Percentiles rank a stretch among this genome's conserved stretches.
phyloP scores from a whole-genome alignment of 2,329 filamentous ascomycete genomes.

The Aureobasidium zeae region DNA sequence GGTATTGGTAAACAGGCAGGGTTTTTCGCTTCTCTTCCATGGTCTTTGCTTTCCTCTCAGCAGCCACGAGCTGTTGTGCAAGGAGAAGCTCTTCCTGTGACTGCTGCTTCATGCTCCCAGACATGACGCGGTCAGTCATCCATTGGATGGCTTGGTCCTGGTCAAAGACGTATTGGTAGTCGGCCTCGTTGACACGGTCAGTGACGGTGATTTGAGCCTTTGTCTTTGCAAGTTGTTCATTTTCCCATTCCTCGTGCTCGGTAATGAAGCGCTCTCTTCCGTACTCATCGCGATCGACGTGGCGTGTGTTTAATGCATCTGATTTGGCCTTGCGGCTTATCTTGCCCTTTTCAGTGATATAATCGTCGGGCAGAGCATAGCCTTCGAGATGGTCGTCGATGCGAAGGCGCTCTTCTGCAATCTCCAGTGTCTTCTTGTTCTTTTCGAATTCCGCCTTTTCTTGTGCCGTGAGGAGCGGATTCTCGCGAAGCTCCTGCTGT shows the following conservation, averaged over 20 bases:
- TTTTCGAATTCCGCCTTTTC: slow-evolving; percentile 84
- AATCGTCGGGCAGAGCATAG: slow-evolving; percentile 88
- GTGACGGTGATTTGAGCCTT: slow-evolving; percentile 72
- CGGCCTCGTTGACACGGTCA: slow-evolving; percentile 66
- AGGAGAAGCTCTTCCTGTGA: slow-evolving; percentile 71
- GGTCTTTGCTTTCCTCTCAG: slow-evolving; percentile 75
- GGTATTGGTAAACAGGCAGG: slow-evolving; percentile 80
- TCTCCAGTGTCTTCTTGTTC: slow-evolving; percentile 59
- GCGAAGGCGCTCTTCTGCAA: slow-evolving; percentile 61
- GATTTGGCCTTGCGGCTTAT: slow-evolving; percentile 80
- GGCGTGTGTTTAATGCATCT: slow-evolving; percentile 80
- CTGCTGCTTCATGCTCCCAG: slow-evolving; percentile 57
- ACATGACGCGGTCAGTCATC: slow-evolving; percentile 62
- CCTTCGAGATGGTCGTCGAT: slow-evolving; percentile 91
- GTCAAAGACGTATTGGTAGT: slow-evolving; percentile 92
- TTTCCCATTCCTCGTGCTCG: slow-evolving; percentile 93
- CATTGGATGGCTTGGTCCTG: slow-evolving; percentile 81
- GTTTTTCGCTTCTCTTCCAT: slow-evolving; percentile 90
- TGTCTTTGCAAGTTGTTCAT: slow-evolving; percentile 77
- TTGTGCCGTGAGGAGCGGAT: slow-evolving; percentile 61
- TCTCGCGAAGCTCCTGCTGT: slow-evolving; percentile 63
- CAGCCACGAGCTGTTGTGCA: slow-evolving; percentile 73
- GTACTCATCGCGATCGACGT: slow-evolving; percentile 77
- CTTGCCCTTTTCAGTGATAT: slow-evolving; percentile 87
- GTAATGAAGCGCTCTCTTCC: slow-evolving; percentile 85